A percentile compares a stretch with the other conserved stretches of the same genome.
Conservation (phyloP, 768 basidiomycete species). For the Hygrocybe punicea region DNA sequence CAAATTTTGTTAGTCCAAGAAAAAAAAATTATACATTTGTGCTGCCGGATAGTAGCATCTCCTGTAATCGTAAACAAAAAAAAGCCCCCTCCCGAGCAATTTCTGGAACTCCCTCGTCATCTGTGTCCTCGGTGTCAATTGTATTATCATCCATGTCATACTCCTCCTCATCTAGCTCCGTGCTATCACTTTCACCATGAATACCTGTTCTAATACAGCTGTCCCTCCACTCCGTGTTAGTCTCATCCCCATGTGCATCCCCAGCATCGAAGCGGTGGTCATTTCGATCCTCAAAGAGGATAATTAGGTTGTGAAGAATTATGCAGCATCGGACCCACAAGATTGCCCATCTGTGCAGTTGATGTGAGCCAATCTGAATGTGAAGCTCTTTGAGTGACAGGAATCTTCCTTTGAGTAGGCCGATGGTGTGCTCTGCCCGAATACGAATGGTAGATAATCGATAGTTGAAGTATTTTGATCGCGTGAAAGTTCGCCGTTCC, state of each 20-base stretch:
- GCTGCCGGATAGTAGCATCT: too few species aligned
- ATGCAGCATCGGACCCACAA: conserved; percentile 17
- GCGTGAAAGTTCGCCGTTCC: conserved; percentile 8
- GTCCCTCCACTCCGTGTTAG: background rate
- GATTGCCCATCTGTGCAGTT: conserved; percentile 15
- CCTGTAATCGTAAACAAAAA: too few species aligned
- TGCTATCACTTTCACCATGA: background rate
- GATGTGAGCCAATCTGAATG: conserved; percentile 11
- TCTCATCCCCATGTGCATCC: background rate
- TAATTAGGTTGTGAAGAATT: conserved; percentile 15
- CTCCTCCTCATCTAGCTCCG: too few species aligned
- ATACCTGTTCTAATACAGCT: background rate
- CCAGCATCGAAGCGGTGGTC: background rate
- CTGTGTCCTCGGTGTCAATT: too few species aligned
- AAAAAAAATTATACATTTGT: too few species aligned
- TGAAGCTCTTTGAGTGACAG: conserved; percentile 21
- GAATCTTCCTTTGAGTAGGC: conserved; percentile 26
- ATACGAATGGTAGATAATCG: conserved; percentile 16
- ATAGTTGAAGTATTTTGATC: conserved; percentile 23
- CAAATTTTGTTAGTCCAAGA: too few species aligned
- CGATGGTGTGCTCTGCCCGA: conserved; percentile 27
- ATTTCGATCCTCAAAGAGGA: background rate
- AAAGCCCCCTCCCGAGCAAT: too few species aligned
- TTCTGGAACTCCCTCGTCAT: too few species aligned
- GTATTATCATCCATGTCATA: too few species aligned